These are phyloP conservation scores for Primulina eburnea DNA, from an alignment of 257 asterid genomes.

Conservation along the genomic window DNA sequence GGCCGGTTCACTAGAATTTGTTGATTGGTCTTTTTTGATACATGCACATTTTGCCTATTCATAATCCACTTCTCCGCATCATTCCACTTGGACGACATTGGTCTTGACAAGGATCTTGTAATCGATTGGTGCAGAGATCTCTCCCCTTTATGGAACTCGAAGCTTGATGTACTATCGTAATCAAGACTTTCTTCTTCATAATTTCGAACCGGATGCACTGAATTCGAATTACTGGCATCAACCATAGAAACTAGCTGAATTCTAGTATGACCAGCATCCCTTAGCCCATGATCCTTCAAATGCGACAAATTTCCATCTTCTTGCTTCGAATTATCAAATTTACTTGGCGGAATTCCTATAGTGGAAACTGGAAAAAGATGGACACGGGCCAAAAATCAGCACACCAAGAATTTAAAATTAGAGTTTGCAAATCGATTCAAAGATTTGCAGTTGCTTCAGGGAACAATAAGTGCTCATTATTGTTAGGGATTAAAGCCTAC, in stretches of 20 bases:
- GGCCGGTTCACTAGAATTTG: conserved; percentile 44
- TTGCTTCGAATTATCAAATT: conserved; percentile 29
- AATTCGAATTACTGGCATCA: neutral
- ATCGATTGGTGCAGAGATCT: conserved; percentile 59
- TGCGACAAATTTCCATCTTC: conserved; percentile 30
- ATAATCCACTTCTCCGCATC: conserved; percentile 99
- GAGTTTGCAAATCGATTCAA: neutral
- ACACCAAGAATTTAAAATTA: neutral
- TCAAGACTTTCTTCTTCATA: conserved; percentile 13
- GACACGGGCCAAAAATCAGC: conserved; percentile 15
- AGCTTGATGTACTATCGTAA: conserved; percentile 12
- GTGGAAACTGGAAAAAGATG: conserved; percentile 28
- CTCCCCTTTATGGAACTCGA: conserved; percentile 83
- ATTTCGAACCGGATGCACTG: neutral
- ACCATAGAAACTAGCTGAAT: conserved; percentile 9
- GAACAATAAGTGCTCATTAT: neutral
- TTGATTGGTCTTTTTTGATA: conserved; percentile 44
- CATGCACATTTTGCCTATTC: conserved; percentile 59
- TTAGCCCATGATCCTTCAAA: conserved; percentile 25
- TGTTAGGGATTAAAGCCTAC: neutral
- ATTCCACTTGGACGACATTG: conserved; percentile 92
- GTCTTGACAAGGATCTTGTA: conserved; percentile 62
- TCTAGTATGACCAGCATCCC: neutral
- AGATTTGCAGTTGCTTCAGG: neutral
- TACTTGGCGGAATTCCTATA: conserved; percentile 30